Percentiles rank a stretch among this genome's conserved stretches.
These are phyloP conservation scores for Silene noctiflora DNA, from an alignment of 179 eudicot genomes.

Conservation along the genomic window DNA sequence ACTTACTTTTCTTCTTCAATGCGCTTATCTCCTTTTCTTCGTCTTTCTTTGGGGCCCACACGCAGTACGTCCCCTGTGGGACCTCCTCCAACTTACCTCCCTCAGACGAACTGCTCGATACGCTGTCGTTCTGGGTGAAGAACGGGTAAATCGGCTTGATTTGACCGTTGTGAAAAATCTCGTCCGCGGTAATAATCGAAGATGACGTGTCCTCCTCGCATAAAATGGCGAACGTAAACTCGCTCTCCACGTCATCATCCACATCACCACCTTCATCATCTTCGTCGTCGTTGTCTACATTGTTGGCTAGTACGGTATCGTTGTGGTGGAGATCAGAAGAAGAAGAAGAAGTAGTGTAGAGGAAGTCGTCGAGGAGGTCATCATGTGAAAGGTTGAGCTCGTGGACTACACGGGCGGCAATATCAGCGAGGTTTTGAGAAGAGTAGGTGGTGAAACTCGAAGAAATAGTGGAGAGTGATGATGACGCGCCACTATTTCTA, in stretches of 20 bases:
- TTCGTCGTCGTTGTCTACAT: background rate
- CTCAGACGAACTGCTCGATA: conserved; percentile 22
- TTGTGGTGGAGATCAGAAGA: background rate
- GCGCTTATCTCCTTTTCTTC: conserved; percentile 12
- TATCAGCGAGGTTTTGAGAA: conserved; percentile 39
- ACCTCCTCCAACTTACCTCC: conserved; percentile 31
- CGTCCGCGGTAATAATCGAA: conserved; percentile 16
- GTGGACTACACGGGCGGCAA: conserved; percentile 56
- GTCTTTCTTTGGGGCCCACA: conserved; percentile 13
- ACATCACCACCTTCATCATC: background rate
- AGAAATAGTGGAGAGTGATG: conserved; percentile 23
- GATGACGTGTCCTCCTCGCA: conserved; percentile 25
- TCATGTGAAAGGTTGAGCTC: conserved; percentile 32
- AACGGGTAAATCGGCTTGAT: conserved; percentile 38
- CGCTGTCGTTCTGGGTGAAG: conserved; percentile 28
- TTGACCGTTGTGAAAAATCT: background rate
- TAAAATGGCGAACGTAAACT: conserved; percentile 56
- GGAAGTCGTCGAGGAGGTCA: conserved; percentile 19
- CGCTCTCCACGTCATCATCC: conserved; percentile 38
- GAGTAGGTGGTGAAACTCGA: conserved; percentile 56
- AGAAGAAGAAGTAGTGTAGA: conserved; percentile 10
- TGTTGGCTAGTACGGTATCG: conserved; percentile 8
- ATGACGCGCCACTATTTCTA: conserved; percentile 17
- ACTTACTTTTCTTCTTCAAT: conserved; percentile 44
- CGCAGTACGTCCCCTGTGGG: conserved; percentile 28